A percentile compares a stretch with the other conserved stretches of the same genome.
phyloP scores from a whole-genome alignment of 2,329 filamentous ascomycete genomes.

The Metarhizium rileyi region DNA sequence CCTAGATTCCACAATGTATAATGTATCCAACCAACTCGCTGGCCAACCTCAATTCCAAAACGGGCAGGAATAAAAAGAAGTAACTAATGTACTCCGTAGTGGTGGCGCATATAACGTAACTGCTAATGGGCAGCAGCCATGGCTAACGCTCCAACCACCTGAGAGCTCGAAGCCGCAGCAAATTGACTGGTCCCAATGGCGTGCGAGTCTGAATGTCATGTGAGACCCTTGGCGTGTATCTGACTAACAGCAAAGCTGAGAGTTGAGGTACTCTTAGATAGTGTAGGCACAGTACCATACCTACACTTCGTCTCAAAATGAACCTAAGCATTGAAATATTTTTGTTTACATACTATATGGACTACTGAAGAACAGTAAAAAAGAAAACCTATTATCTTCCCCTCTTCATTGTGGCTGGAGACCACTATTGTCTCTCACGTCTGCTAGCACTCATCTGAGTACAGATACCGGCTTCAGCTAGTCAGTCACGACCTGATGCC shows the following conservation, averaged over 20 bases:
- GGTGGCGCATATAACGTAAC: too few relatives aligned
- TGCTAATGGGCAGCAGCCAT: too few relatives aligned
- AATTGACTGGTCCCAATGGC: not conserved
- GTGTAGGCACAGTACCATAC: not conserved
- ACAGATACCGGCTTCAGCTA: slow-evolving; percentile 8
- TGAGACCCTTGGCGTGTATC: slow-evolving; percentile 8
- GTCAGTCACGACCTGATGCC: slow-evolving; percentile 10
- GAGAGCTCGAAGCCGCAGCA: too few relatives aligned
- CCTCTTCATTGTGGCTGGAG: too few relatives aligned
- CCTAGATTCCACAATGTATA: not conserved
- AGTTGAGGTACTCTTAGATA: not conserved
- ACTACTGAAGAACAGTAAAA: too few relatives aligned
- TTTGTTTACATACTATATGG: too few relatives aligned
- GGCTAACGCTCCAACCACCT: too few relatives aligned
- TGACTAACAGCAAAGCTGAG: slow-evolving; percentile 3
- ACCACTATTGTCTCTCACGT: too few relatives aligned
- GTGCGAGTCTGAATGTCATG: slow-evolving; percentile 8
- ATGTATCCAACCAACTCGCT: too few relatives aligned
- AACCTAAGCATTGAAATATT: not conserved
- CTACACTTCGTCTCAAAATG: not conserved
- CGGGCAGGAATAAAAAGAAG: not conserved
- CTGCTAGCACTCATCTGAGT: slow-evolving; percentile 2
- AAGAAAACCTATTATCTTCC: too few relatives aligned
- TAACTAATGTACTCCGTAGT: not conserved
- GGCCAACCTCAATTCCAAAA: not conserved